phyloP scores from a whole-genome alignment of 257 asterid genomes.

The Solanum pennellii region DNA sequence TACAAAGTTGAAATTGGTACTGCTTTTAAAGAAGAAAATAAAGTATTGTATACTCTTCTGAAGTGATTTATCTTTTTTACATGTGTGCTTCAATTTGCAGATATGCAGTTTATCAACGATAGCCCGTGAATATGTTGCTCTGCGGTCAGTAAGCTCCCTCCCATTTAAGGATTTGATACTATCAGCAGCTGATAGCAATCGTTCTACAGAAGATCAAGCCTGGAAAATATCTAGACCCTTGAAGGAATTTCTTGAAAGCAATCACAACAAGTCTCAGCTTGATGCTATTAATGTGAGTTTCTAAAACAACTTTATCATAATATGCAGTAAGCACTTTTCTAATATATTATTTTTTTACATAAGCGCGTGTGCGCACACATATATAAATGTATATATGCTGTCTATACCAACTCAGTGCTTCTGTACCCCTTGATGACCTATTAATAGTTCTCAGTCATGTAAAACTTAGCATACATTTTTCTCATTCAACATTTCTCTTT shows the following conservation, averaged over 20 bases:
- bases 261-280: slow-evolving; percentile 73
- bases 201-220: slow-evolving; percentile 50
- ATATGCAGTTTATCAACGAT: slow-evolving; percentile 91
- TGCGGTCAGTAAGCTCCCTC: slow-evolving; percentile 67
- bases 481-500: slow-evolving; percentile 11
- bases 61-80: neutral
- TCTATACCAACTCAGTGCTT: neutral
- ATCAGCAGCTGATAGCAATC: slow-evolving; percentile 44
- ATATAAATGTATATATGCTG: neutral
- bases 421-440: neutral
- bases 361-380: neutral
- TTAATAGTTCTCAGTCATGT: neutral
- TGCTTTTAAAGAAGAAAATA: neutral
- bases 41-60: neutral
- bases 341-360: neutral
- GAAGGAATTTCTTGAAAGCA: slow-evolving; percentile 50
- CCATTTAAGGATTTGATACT: slow-evolving; percentile 85
- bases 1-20: neutral
- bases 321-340: neutral
- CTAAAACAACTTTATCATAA: slow-evolving; percentile 3
- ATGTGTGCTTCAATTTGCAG: slow-evolving; percentile 25
- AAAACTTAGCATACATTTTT: neutral
- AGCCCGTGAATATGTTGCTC: slow-evolving; percentile 81
- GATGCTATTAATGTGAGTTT: slow-evolving; percentile 85
- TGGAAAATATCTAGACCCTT: slow-evolving; percentile 81